Evolutionary conservation across 2,329 filamentous ascomycete genomes (phyloP).

Genomic region (Torrubiella hemipterigena): DNA sequence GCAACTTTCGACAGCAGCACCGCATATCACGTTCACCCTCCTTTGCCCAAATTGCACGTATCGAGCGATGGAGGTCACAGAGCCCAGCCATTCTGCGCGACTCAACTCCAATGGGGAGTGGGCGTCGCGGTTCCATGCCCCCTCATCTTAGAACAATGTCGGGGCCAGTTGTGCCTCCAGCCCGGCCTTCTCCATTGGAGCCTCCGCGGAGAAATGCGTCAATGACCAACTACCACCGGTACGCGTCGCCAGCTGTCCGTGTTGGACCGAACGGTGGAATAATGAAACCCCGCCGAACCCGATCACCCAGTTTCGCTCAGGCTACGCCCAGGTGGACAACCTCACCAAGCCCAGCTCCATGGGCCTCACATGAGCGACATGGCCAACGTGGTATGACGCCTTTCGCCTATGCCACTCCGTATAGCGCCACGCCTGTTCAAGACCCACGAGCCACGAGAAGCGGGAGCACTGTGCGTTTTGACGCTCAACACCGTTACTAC

Average conservation of each 20-base stretch:
- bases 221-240: slow-evolving; percentile 21
- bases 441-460: slow-evolving; percentile 22
- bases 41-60: slow-evolving; percentile 16
- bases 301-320: slow-evolving; percentile 42
- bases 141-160: slow-evolving; percentile 40
- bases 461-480: slow-evolving; percentile 16
- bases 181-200: slow-evolving; percentile 25
- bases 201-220: slow-evolving; percentile 34
- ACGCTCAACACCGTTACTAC: slow-evolving; percentile 18
- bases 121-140: slow-evolving; percentile 30
- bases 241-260: slow-evolving; percentile 18
- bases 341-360: slow-evolving; percentile 30
- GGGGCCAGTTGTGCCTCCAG: slow-evolving; percentile 29
- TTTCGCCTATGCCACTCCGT: slow-evolving; percentile 64
- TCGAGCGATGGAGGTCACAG: slow-evolving; percentile 14
- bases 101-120: slow-evolving; percentile 26
- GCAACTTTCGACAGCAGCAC: slow-evolving; percentile 28
- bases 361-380: slow-evolving; percentile 20
- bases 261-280: slow-evolving; percentile 16
- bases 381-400: slow-evolving; percentile 36
- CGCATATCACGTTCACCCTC: slow-evolving; percentile 31
- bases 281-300: slow-evolving; percentile 39
- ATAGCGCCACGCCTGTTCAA: slow-evolving; percentile 46
- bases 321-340: slow-evolving; percentile 45
- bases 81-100: slow-evolving; percentile 22